These are phyloP conservation scores for Backusella mclennaniae DNA, from an alignment of 192 early-diverging fungal genomes.

Conservation along the genomic window DNA sequence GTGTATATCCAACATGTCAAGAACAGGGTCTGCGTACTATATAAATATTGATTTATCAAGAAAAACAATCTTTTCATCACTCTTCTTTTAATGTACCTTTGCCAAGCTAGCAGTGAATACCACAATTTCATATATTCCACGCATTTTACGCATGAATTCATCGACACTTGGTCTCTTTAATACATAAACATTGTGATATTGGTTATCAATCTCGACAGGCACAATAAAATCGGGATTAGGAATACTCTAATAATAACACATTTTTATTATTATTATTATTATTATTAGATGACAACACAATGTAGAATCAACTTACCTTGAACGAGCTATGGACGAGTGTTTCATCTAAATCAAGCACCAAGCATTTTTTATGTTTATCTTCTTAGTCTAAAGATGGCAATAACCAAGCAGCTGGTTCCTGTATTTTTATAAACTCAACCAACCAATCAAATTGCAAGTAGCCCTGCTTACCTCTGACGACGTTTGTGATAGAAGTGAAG, in stretches of 20 bases:
- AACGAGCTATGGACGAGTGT: conserved; percentile 97
- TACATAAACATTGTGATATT: conserved; percentile 93
- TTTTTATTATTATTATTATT: neutral
- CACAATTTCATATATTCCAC: conserved; percentile 88
- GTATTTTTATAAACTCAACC: neutral
- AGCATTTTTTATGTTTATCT: conserved; percentile 78
- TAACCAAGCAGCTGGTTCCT: conserved; percentile 29
- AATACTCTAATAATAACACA: conserved; percentile 39
- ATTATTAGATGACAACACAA: neutral
- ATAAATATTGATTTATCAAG: neutral
- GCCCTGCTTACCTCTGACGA: neutral
- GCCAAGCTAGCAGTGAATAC: conserved; percentile 94
- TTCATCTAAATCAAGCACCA: conserved; percentile 98
- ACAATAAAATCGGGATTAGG: conserved; percentile 86
- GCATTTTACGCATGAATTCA: conserved; percentile 84
- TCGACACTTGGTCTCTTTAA: conserved; percentile 96
- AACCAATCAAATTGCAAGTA: neutral
- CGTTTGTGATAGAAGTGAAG: neutral
- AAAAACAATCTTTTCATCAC: neutral
- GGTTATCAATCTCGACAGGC: conserved; percentile 89
- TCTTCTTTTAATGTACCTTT: conserved; percentile 51
- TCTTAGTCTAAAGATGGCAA: conserved; percentile 64
- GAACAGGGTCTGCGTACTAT: conserved; percentile 97
- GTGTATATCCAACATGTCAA: conserved; percentile 88
- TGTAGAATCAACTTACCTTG: conserved; percentile 47